Evolutionary conservation across 306 rosid genomes (phyloP), one percentile per base, ranked within the genome.

Genomic region (Clitoria ternatea): DNA sequence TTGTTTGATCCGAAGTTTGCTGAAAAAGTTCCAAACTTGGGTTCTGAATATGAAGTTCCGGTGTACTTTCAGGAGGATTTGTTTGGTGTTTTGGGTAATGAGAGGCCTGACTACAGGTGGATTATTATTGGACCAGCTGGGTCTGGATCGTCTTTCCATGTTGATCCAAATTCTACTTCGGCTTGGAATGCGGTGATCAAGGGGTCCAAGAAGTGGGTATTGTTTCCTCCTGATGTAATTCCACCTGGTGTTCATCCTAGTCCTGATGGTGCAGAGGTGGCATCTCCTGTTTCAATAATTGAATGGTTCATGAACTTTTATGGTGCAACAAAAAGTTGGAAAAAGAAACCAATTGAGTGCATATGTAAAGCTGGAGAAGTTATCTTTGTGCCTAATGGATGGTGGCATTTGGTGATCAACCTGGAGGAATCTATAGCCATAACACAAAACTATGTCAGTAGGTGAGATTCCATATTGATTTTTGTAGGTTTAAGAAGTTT

Each of bases 291-390:
- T 74, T 93, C 98, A 6, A 90, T 93, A 66, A 87, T 81, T 17
- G 98, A 93, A 77, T 93, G 98, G 98, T 93, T 93, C 85, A 93
- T 93, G 98, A 90, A 93, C 87, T 93, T 93, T 36, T 93, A 93
- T 43, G 85, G 87, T 10, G 78, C 89, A 40, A 87, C 96, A 0
- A 88, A 84, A 79, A 81, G 53, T 78, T 87, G 92, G 96, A 83
- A 80, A 73, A 94, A 76, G 87, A 90, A 75, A 39, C 98, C 97
- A 45, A 72, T 90, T 54, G 98, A 94, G 79, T 89, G 97, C 53
- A 70, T 94, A 19, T 90, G 97, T 57, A 87, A 85, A 74, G 91
- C 97, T n/a, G 98, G 98, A 57, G 98, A 90, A 33, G 86, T 94
- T 53, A 70, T 94, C 68, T 94, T 90, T 83, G 98, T 89, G 79